phyloP scores from a whole-genome alignment of 441 rosid species.

The Euphorbia schlechtendalii region DNA sequence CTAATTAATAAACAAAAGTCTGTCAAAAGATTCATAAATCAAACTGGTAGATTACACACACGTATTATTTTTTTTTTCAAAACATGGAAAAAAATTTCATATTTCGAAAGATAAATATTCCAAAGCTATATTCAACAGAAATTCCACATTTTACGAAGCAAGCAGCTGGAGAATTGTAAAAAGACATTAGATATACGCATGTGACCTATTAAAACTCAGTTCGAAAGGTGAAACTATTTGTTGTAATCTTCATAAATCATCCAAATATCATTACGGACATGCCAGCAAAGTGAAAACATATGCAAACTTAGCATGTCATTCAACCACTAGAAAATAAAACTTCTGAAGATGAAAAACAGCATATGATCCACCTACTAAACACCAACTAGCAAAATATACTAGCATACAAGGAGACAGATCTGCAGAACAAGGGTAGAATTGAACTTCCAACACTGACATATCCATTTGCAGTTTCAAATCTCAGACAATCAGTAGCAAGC shows the following conservation, averaged over 20 bases:
- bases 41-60: background rate
- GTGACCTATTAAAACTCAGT: background rate
- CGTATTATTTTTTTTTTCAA: background rate
- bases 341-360: background rate
- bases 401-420: background rate
- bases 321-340: background rate
- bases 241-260: constrained; percentile 5
- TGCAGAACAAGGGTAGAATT: background rate
- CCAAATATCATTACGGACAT: background rate
- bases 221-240: background rate
- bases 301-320: background rate
- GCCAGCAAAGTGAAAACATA: background rate
- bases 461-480: background rate
- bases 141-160: background rate
- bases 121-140: background rate
- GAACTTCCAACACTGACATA: background rate
- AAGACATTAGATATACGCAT: background rate
- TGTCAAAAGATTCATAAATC: background rate
- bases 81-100: background rate
- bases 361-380: background rate
- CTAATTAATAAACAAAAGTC: background rate
- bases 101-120: background rate
- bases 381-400: background rate
- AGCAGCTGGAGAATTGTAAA: background rate
- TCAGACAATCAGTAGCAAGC: background rate